Conservation (phyloP, 768 basidiomycete species). For the Auricularia heimuer region DNA sequence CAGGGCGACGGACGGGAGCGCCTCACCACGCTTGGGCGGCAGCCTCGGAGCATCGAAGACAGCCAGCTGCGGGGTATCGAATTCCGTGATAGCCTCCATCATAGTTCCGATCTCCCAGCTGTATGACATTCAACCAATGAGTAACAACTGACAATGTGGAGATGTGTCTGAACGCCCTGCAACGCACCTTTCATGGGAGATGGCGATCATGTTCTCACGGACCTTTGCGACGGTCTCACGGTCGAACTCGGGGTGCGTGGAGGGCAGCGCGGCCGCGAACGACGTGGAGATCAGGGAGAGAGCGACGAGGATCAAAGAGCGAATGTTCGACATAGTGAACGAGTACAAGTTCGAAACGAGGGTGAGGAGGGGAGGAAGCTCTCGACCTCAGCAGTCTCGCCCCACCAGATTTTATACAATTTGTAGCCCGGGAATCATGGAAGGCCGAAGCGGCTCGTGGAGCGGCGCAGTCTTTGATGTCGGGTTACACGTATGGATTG, state of each 20-base stretch:
- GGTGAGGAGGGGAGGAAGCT: no score
- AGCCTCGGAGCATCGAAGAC: constrained; percentile 10
- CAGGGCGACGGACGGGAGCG: neutral
- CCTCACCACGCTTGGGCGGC: neutral
- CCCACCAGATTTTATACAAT: no score
- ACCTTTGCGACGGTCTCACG: neutral
- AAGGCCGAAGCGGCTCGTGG: no score
- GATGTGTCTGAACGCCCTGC: no score
- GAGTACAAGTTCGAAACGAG: no score
- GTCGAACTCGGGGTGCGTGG: neutral
- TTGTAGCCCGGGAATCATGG: no score
- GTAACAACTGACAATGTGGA: neutral
- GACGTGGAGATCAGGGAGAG: neutral
- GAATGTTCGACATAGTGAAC: neutral
- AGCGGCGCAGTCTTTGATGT: no score
- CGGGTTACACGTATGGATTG: no score
- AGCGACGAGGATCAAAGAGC: neutral
- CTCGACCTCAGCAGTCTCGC: no score
- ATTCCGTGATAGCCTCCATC: constrained; percentile 17
- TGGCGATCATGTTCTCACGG: neutral
- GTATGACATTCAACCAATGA: no score
- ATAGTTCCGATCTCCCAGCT: constrained; percentile 17
- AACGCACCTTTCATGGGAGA: neutral
- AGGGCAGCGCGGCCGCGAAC: no score
- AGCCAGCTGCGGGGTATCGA: constrained; percentile 14